A percentile compares a stretch with the other conserved stretches of the same genome.
Conservation (phyloP, 163 green algal species). For the Scenedesmus sp. region DNA sequence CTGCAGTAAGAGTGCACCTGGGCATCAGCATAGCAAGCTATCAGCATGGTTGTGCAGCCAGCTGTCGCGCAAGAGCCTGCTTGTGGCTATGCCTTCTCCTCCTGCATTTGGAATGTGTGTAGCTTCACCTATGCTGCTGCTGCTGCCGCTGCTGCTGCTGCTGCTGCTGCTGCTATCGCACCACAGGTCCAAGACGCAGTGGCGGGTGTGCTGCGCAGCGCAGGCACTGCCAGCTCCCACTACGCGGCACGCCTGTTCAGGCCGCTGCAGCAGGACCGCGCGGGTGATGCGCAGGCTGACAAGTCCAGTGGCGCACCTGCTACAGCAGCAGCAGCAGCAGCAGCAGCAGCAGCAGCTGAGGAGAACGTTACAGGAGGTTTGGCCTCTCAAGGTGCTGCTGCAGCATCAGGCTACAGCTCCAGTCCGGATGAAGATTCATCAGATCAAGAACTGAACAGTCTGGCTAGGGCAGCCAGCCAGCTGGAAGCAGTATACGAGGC, state of each 20-base stretch:
- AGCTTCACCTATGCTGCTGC: not conserved
- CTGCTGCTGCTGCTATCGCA: not conserved
- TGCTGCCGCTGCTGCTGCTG: not conserved
- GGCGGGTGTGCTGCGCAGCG: not conserved
- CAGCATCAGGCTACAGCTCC: not conserved
- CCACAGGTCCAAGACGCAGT: not conserved
- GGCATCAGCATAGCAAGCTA: too few species aligned
- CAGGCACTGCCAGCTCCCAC: not conserved
- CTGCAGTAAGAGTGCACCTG: too few species aligned
- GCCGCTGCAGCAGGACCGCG: not conserved
- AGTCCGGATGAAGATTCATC: not conserved
- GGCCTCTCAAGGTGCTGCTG: not conserved
- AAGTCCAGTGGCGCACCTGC: not conserved
- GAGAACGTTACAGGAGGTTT: not conserved
- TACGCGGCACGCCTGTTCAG: slow-evolving; percentile 28
- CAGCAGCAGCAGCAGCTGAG: not conserved
- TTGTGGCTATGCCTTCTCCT: not conserved
- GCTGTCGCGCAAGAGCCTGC: too few species aligned
- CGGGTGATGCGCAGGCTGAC: too few species aligned
- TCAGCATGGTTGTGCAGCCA: too few species aligned
- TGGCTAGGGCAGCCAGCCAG: not conserved
- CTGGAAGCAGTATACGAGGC: not conserved
- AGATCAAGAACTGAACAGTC: not conserved
- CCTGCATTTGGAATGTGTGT: not conserved
- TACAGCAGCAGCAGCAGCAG: not conserved